These are phyloP conservation scores for Colletotrichum somersetense DNA, from an alignment of 2,329 filamentous ascomycete genomes.

Conservation along the genomic window DNA sequence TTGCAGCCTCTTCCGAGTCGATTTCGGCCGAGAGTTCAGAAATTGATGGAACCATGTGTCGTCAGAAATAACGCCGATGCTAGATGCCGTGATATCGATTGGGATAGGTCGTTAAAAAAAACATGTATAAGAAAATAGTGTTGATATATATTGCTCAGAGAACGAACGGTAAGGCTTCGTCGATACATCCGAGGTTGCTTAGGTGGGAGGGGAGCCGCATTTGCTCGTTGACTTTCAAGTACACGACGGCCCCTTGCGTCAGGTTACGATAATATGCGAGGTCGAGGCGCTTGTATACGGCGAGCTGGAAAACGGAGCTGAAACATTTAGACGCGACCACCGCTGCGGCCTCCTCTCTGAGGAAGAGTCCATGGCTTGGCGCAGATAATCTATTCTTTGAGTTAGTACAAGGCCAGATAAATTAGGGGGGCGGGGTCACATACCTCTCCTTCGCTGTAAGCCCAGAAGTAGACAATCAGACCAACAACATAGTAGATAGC, in stretches of 20 bases:
- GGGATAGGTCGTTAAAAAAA: conserved; percentile 32
- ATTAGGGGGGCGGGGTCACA: neutral
- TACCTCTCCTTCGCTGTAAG: conserved; percentile 97
- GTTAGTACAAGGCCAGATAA: conserved; percentile 40
- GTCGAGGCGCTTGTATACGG: conserved; percentile 21
- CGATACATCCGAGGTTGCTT: conserved; percentile 30
- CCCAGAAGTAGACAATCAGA: conserved; percentile 93
- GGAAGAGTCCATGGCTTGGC: conserved; percentile 78
- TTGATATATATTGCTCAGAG: conserved; percentile 30
- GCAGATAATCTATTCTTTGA: conserved; percentile 69
- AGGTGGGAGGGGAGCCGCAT: neutral
- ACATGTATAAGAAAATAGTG: conserved; percentile 29
- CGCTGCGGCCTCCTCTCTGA: conserved; percentile 60
- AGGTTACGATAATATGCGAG: conserved; percentile 17
- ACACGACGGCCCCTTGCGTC: conserved; percentile 21
- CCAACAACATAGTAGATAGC: conserved; percentile 93
- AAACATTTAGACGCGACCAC: conserved; percentile 39
- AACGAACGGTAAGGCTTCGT: conserved; percentile 33
- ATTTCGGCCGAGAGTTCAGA: conserved; percentile 6
- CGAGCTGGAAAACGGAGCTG: neutral
- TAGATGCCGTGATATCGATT: conserved; percentile 42
- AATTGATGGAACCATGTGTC: conserved; percentile 18
- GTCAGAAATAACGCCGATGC: conserved; percentile 41
- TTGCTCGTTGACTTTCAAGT: conserved; percentile 10
- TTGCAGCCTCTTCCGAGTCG: conserved; percentile 1